phyloP scores from a whole-genome alignment of 2,329 filamentous ascomycete genomes.

The Arthrobotrys megalospora region DNA sequence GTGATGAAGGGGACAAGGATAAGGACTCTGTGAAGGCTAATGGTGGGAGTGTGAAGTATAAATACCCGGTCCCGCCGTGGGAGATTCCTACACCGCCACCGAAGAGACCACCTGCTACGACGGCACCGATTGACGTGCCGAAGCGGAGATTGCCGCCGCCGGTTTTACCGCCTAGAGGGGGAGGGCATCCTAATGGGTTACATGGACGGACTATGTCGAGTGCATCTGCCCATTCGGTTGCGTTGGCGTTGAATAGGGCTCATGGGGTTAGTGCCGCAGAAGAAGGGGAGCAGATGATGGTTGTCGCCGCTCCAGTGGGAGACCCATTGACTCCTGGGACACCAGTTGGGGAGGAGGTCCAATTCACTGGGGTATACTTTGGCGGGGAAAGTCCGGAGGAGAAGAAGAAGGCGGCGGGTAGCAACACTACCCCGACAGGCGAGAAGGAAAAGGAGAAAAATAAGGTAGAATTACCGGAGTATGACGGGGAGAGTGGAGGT shows the following conservation, averaged over 20 bases:
- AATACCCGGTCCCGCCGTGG: constrained; percentile 58
- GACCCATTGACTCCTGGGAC: constrained; percentile 40
- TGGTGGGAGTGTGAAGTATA: constrained; percentile 35
- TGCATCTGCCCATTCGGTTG: constrained; percentile 52
- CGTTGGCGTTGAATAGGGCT: constrained; percentile 62
- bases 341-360: constrained; percentile 44
- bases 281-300: constrained; percentile 59
- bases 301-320: constrained; percentile 44
- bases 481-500: constrained; percentile 59
- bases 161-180: constrained; percentile 65
- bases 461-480: constrained; percentile 62
- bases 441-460: constrained; percentile 59
- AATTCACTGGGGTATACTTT: constrained; percentile 60
- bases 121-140: constrained; percentile 73
- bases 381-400: constrained; percentile 48
- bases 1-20: constrained; percentile 10
- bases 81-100: constrained; percentile 63
- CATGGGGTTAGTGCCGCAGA: constrained; percentile 3
- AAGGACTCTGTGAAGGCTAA: constrained; percentile 14
- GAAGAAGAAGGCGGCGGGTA: constrained; percentile 40
- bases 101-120: constrained; percentile 64
- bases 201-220: constrained; percentile 40
- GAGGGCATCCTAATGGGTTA: constrained; percentile 41
- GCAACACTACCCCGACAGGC: constrained; percentile 35
- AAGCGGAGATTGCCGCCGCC: constrained; percentile 76